Evolutionary conservation across 176 grass and related monocot species (phyloP).

Genomic region (Aegilops speltoides): DNA sequence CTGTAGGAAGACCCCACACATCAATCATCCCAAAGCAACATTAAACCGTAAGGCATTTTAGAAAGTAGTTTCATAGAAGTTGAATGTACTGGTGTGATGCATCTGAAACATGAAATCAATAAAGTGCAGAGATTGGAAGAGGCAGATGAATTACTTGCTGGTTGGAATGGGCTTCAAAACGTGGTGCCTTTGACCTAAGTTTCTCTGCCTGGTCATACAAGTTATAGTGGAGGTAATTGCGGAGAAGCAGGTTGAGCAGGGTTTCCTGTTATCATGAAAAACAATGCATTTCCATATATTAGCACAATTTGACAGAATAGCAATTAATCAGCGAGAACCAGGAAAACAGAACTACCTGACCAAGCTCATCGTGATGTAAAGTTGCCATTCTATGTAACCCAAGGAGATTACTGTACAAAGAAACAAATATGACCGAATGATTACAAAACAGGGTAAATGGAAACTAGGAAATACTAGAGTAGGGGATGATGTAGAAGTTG

Average conservation of each 20-base stretch:
- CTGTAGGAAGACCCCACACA: not conserved
- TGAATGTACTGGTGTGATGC: not conserved
- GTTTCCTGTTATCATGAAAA: slow-evolving; percentile 47
- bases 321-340: not conserved
- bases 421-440: not conserved
- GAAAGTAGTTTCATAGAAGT: not conserved
- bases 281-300: not conserved
- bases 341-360: slow-evolving; percentile 59
- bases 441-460: not conserved
- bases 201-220: slow-evolving; percentile 95
- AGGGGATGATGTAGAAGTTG: not conserved
- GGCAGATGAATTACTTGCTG: slow-evolving; percentile 59
- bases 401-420: slow-evolving; percentile 54
- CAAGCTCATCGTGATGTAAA: slow-evolving; percentile 77
- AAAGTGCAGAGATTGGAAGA: not conserved
- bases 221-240: slow-evolving; percentile 98
- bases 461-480: not conserved
- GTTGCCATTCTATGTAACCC: slow-evolving; percentile 81
- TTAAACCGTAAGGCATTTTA: not conserved
- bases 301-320: not conserved
- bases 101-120: not conserved
- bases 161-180: slow-evolving; percentile 95
- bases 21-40: not conserved
- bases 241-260: slow-evolving; percentile 90
- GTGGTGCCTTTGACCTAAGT: slow-evolving; percentile 89